These are phyloP conservation scores for Mortierella polycephala DNA, from an alignment of 371 early-diverging fungal species.

Conservation along the genomic window DNA sequence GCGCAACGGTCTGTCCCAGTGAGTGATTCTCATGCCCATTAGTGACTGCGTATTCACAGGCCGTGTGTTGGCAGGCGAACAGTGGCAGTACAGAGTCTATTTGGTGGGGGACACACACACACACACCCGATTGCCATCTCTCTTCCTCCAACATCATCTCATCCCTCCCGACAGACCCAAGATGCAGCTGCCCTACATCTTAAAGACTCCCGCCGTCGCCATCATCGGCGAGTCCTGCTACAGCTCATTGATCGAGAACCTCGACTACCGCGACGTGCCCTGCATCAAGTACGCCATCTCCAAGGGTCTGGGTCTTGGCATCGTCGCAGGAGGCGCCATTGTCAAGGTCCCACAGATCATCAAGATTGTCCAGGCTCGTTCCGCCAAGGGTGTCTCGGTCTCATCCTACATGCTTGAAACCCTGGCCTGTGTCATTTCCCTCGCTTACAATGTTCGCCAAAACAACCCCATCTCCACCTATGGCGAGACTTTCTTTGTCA, in stretches of 20 bases:
- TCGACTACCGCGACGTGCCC: conserved; percentile 68
- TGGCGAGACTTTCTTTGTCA: conserved; percentile 87
- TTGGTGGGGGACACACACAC: no score
- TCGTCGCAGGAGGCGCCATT: conserved; percentile 88
- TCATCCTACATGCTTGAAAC: conserved; percentile 87
- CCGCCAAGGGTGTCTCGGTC: conserved; percentile 86
- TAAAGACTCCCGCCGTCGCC: conserved; percentile 66
- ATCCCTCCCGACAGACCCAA: conserved; percentile 1
- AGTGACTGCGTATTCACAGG: no score
- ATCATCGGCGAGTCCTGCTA: conserved; percentile 81
- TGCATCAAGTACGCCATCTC: conserved; percentile 89
- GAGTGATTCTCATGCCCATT: no score
- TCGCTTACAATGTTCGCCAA: conserved; percentile 87
- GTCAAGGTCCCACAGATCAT: conserved; percentile 97
- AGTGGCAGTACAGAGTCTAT: no score
- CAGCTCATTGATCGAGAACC: conserved; percentile 69
- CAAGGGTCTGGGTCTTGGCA: conserved; percentile 92
- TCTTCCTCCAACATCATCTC: not conserved
- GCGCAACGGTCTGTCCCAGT: no score
- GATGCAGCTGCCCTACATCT: conserved; percentile 59
- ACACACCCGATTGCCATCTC: not conserved
- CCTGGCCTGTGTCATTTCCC: conserved; percentile 75
- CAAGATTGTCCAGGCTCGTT: conserved; percentile 81
- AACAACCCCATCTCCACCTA: conserved; percentile 92
- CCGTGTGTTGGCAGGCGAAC: no score